phyloP scores from a whole-genome alignment of 352 stramenopile species.

The Phytophthora tubulina region DNA sequence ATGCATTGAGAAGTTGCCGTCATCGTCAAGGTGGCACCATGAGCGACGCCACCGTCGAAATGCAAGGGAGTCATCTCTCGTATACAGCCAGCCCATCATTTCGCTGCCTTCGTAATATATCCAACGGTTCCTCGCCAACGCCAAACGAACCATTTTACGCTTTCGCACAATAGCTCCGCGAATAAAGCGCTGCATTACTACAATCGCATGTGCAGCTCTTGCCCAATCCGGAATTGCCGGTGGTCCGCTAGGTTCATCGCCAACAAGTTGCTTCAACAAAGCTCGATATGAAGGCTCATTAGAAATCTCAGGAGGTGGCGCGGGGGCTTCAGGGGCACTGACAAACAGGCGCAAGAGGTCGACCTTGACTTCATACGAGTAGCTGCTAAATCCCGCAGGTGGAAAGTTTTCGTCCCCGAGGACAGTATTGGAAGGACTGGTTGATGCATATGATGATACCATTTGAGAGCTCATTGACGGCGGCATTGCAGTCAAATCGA shows the following conservation, averaged over 20 bases:
- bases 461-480: slow-evolving; percentile 38
- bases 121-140: slow-evolving; percentile 65
- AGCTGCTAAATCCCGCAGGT: slow-evolving; percentile 48
- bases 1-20: slow-evolving; percentile 76
- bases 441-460: slow-evolving; percentile 48
- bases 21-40: slow-evolving; percentile 83
- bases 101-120: slow-evolving; percentile 67
- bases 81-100: slow-evolving; percentile 88
- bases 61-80: slow-evolving; percentile 81
- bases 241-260: slow-evolving; percentile 53
- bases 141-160: slow-evolving; percentile 69
- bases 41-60: slow-evolving; percentile 86
- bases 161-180: slow-evolving; percentile 76
- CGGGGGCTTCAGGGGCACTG: slow-evolving; percentile 58
- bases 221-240: slow-evolving; percentile 73
- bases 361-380: slow-evolving; percentile 80
- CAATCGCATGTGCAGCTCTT: slow-evolving; percentile 74
- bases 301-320: slow-evolving; percentile 30
- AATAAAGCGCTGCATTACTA: slow-evolving; percentile 86
- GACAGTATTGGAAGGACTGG: slow-evolving; percentile 43
- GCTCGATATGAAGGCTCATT: slow-evolving; percentile 78
- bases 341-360: slow-evolving; percentile 77
- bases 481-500: slow-evolving; percentile 18
- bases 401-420: slow-evolving; percentile 37
- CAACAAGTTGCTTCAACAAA: slow-evolving; percentile 80